Conservation (phyloP, 331 rosid species). For the Rosa hybrid region DNA sequence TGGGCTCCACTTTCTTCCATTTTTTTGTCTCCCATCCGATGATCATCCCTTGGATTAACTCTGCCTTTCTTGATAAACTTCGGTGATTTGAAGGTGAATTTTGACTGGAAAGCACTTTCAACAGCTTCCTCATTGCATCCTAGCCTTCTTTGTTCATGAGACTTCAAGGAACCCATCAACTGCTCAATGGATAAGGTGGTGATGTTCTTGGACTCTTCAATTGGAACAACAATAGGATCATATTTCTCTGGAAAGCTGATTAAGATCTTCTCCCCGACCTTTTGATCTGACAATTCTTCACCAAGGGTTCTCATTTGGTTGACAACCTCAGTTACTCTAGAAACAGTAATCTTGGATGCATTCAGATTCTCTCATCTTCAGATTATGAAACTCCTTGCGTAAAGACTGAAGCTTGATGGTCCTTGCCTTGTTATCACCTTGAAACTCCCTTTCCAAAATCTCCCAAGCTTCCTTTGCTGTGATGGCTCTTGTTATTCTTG, state of each 20-base stretch:
- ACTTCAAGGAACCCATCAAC: not conserved
- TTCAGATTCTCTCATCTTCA: not conserved
- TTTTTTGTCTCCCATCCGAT: too few species aligned
- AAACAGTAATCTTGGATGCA: conserved; percentile 3
- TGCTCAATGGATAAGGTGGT: not conserved
- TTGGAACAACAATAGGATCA: not conserved
- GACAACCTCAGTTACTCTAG: not conserved
- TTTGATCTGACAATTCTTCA: not conserved
- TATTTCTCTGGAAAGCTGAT: not conserved
- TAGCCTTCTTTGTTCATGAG: not conserved
- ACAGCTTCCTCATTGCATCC: not conserved
- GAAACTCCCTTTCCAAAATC: not conserved
- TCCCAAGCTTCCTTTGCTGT: not conserved
- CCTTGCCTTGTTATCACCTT: not conserved
- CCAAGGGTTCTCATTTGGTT: conserved; percentile 14
- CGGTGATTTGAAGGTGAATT: not conserved
- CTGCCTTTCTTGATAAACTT: not conserved
- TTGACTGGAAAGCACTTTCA: not conserved
- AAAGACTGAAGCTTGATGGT: not conserved
- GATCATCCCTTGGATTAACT: not conserved
- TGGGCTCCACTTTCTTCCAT: not conserved
- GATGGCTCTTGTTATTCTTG: not conserved
- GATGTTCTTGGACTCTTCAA: not conserved
- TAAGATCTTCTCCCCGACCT: not conserved
- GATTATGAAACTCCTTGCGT: not conserved